These are phyloP conservation scores for Pleurozium schreberi DNA, from an alignment of 225 moss, liverwort and hornwort genomes.

Conservation along the genomic window DNA sequence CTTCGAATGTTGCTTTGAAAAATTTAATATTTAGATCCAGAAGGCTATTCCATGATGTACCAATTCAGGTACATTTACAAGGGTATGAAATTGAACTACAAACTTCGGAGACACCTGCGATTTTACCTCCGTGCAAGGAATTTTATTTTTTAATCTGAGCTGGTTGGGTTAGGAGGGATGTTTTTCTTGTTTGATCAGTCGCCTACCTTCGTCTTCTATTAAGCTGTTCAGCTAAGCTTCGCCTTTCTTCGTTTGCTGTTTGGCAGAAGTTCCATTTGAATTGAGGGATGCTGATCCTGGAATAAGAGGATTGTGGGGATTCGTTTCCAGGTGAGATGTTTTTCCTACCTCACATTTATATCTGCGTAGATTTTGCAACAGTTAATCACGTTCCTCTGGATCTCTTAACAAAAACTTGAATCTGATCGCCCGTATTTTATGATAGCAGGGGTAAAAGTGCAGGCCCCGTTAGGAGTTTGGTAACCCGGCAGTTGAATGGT, in stretches of 20 bases:
- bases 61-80: not conserved
- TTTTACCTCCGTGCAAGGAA: not conserved
- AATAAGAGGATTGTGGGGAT: conserved; percentile 88
- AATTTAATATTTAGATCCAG: not conserved
- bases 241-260: too few relatives aligned
- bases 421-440: not conserved
- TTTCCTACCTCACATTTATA: not conserved
- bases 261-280: conserved; percentile 56
- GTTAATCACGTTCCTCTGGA: not conserved
- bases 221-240: not conserved
- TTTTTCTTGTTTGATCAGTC: not conserved
- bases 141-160: not conserved
- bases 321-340: conserved; percentile 49
- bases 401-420: not conserved
- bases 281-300: conserved; percentile 74
- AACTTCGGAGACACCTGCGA: not conserved
- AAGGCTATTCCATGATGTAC: not conserved
- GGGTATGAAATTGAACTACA: not conserved
- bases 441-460: conserved; percentile 56
- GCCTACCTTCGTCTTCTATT: not conserved
- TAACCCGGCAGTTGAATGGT: conserved; percentile 37
- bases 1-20: not conserved
- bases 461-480: conserved; percentile 56
- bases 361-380: not conserved
- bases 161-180: not conserved